Evolutionary conservation across 23 red algal genomes (phyloP), one percentile per base, ranked within the genome.

Genomic region (Cyanidiococcus yangmingshanensis): DNA sequence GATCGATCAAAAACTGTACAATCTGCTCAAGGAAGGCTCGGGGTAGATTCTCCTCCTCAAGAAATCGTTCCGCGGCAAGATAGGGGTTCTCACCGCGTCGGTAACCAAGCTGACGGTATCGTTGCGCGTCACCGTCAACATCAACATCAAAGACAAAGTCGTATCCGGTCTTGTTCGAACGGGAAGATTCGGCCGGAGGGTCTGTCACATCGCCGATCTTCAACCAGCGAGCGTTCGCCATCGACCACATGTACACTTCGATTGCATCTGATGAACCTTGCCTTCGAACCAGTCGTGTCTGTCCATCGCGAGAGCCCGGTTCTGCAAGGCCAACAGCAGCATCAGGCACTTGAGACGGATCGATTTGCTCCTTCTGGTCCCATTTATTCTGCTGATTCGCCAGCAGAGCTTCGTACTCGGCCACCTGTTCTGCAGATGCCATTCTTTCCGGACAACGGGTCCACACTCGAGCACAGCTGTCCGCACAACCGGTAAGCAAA

Each of bases 61-160:
- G 83, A 79, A 98, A 98, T 24, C 94, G 84, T 75, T 91, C 84
- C 27, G 94, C 94, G 34, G 94, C 94, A 16, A 76, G 33, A 68
- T 89, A 98, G 2, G 94, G 85, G 83, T 98, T 87, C 39, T 98
- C 94, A n/a, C 94, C 94, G 40, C 82, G 76, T 75, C 86, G 87
- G 82, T 74, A 98, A 15, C 94, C 94, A 2, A 98, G 63, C 76
- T 89, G 85, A 58, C 83, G 76, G 33, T 91, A 85, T 37, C 79
- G 76, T 7, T 71, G 63, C 63, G 21, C n/a, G 27, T 29, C 32
- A 39, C 86, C 86, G n/a, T 71, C 63, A 54, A 98, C 77, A 50
- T 98, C 94, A n/a, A 98, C 94, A 58, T 98, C 94, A 79, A 98
- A 98, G 50, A 91, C 87, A 79, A 84, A 98, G 71, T 98, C 94